phyloP scores from a whole-genome alignment of 2,329 filamentous ascomycete species.

The Fusarium gaditjirri region DNA sequence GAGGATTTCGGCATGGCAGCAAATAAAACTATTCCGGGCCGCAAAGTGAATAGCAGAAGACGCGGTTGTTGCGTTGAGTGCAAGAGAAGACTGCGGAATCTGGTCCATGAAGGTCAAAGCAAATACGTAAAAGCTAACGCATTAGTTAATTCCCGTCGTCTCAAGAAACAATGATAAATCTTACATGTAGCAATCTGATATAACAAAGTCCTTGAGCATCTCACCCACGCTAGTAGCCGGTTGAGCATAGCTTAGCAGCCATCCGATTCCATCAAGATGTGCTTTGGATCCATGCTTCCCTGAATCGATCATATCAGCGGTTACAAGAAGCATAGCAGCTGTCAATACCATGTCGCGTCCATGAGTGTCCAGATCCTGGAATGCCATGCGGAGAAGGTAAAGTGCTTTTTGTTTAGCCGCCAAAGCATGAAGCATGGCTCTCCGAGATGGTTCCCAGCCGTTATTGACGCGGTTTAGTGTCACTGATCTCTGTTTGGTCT shows the following conservation, averaged over 20 bases:
- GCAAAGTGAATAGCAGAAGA: slow-evolving; percentile 11
- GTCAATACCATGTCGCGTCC: neutral
- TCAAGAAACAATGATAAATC: accelerated
- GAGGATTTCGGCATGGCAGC: slow-evolving; percentile 11
- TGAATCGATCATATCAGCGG: slow-evolving; percentile 9
- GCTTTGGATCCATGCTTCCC: slow-evolving; percentile 14
- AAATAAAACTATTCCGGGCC: slow-evolving; percentile 13
- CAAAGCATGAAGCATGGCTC: neutral
- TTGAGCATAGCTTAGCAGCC: neutral
- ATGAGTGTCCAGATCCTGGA: neutral
- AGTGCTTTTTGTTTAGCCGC: neutral
- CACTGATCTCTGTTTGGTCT: neutral
- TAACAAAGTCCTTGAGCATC: slow-evolving; percentile 10
- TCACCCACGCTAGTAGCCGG: neutral
- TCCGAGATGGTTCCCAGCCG: neutral
- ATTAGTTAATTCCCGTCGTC: accelerated
- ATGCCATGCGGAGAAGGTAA: neutral
- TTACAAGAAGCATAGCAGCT: slow-evolving; percentile 1
- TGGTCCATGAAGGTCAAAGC: slow-evolving; percentile 9
- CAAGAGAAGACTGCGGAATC: neutral
- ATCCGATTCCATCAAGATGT: slow-evolving; percentile 9
- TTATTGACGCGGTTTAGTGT: accelerated
- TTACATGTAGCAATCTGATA: slow-evolving; percentile 21
- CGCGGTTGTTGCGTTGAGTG: neutral
- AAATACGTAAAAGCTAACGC: slow-evolving; percentile 6